Conservation (phyloP, 345 rosid species). For the Sisymbrium altissimum region DNA sequence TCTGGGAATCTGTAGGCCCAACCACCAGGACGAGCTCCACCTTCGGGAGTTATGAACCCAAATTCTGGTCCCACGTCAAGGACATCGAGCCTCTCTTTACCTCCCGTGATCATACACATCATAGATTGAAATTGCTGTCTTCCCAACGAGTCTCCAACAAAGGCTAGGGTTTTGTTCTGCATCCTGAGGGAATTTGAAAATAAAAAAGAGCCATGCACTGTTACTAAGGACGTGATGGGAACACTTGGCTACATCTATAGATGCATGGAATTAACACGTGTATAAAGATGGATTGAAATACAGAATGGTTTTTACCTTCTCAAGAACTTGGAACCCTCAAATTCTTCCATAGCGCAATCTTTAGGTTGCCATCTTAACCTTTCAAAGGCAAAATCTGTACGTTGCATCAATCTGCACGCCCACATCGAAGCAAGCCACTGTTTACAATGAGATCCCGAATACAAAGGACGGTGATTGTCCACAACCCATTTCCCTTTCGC, state of each 20-base stretch:
- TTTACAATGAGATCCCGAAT: slow-evolving; percentile 80
- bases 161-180: slow-evolving; percentile 69
- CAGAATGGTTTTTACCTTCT: slow-evolving; percentile 43
- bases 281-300: neutral
- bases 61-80: slow-evolving; percentile 57
- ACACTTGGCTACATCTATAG: neutral
- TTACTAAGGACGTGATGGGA: slow-evolving; percentile 20
- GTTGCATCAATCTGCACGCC: slow-evolving; percentile 91
- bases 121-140: slow-evolving; percentile 81
- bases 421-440: slow-evolving; percentile 91
- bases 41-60: slow-evolving; percentile 49
- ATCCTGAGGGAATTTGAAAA: slow-evolving; percentile 47
- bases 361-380: slow-evolving; percentile 80
- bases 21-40: slow-evolving; percentile 61
- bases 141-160: slow-evolving; percentile 86
- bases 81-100: slow-evolving; percentile 46
- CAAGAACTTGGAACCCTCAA: slow-evolving; percentile 69
- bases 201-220: slow-evolving; percentile 1
- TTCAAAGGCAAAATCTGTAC: slow-evolving; percentile 79
- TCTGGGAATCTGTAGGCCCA: slow-evolving; percentile 74
- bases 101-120: slow-evolving; percentile 79
- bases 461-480: slow-evolving; percentile 63
- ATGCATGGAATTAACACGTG: neutral
- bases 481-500: slow-evolving; percentile 94
- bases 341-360: slow-evolving; percentile 74